phyloP scores from a whole-genome alignment of 495 filamentous ascomycete species.

The Neurospora sp. region DNA sequence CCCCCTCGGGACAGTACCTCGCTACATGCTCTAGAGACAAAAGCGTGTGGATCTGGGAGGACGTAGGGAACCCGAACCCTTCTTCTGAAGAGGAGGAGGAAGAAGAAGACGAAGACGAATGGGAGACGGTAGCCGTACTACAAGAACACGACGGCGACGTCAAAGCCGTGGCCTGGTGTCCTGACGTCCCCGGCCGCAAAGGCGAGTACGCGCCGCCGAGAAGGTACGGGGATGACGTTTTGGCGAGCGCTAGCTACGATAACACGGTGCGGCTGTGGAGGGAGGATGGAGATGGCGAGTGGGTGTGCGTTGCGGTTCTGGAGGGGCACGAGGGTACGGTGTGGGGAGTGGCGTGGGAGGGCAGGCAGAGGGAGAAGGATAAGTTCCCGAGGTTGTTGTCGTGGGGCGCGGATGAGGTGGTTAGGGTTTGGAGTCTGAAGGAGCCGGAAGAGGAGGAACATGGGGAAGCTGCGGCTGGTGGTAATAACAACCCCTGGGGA shows the following conservation, averaged over 20 bases:
- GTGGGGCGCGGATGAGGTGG: conserved; percentile 67
- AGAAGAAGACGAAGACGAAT: conserved; percentile 66
- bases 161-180: conserved; percentile 87
- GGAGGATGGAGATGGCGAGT: conserved; percentile 81
- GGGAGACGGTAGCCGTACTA: conserved; percentile 89
- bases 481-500: not conserved
- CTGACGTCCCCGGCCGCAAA: conserved; percentile 31
- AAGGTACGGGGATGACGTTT: conserved; percentile 44
- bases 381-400: conserved; percentile 56
- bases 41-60: conserved; percentile 98
- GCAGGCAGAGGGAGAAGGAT: conserved; percentile 24
- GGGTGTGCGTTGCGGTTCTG: conserved; percentile 78
- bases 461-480: conserved; percentile 2
- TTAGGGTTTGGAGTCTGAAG: conserved; percentile 66
- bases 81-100: conserved; percentile 26
- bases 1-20: conserved; percentile 65
- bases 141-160: conserved; percentile 92
- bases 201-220: conserved; percentile 28
- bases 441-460: conserved; percentile 42
- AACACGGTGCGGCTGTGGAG: conserved; percentile 82
- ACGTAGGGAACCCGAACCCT: conserved; percentile 40
- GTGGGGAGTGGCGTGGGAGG: conserved; percentile 82
- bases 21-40: conserved; percentile 91
- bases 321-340: conserved; percentile 73
- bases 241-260: conserved; percentile 85